These are phyloP conservation scores for Globisporangium sylvaticum DNA, from an alignment of 352 stramenopile genomes.

Conservation along the genomic window DNA sequence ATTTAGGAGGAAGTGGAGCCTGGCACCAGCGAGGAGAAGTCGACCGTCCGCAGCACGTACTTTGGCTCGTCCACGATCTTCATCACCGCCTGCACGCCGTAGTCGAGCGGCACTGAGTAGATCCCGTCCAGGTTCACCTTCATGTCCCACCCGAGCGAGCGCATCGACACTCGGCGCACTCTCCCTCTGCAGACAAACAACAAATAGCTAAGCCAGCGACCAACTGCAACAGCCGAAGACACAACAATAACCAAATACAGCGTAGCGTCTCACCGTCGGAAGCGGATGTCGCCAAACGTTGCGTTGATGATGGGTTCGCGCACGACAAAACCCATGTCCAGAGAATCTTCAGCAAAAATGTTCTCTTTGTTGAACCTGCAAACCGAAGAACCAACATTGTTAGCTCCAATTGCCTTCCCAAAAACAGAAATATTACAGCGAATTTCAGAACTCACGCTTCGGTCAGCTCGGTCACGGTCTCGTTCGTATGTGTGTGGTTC, in stretches of 20 bases:
- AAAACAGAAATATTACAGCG: no score
- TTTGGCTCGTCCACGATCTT: conserved; percentile 86
- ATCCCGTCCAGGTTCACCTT: conserved; percentile 86
- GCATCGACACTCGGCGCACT: conserved; percentile 81
- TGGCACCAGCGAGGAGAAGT: conserved; percentile 43
- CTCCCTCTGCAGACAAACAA: conserved; percentile 42
- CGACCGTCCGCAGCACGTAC: conserved; percentile 81
- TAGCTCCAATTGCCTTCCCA: no score
- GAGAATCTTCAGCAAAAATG: conserved; percentile 75
- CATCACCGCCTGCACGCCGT: conserved; percentile 88
- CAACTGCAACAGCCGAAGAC: no score
- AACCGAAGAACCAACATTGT: no score
- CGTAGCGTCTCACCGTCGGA: conserved; percentile 81
- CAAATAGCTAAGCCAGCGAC: neutral
- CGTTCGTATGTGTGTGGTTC: conserved; percentile 86
- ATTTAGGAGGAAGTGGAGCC: neutral
- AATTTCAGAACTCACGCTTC: conserved; percentile 46
- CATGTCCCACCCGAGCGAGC: conserved; percentile 88
- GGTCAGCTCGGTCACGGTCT: conserved; percentile 84
- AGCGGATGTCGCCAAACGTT: conserved; percentile 87
- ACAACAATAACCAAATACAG: no score
- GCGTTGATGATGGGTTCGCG: conserved; percentile 89
- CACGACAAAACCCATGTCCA: conserved; percentile 85
- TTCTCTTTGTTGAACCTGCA: conserved; percentile 84
- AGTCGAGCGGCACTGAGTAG: conserved; percentile 85